A percentile compares a stretch with the other conserved stretches of the same genome.
phyloP scores from a whole-genome alignment of 345 rosid species.

The Streptanthus diversifolius region DNA sequence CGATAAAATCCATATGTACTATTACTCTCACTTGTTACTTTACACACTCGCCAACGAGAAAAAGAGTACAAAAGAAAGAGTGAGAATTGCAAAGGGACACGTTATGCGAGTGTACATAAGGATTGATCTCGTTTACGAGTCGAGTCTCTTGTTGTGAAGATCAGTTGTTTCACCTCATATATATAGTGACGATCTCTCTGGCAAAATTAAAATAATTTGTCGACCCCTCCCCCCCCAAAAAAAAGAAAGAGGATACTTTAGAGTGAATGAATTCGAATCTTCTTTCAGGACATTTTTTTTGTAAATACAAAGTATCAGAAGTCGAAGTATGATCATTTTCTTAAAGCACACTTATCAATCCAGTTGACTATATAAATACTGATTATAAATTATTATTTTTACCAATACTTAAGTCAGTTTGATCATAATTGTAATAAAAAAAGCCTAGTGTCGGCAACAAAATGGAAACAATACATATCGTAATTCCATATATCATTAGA shows the following conservation, averaged over 20 bases:
- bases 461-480: constrained; percentile 1
- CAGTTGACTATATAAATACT: background rate
- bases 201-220: too few relatives aligned
- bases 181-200: background rate
- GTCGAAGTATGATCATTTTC: too few relatives aligned
- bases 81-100: background rate
- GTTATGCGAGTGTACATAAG: background rate
- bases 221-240: too few relatives aligned
- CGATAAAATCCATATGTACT: background rate
- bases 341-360: background rate
- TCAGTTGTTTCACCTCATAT: background rate
- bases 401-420: background rate
- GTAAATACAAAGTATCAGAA: too few relatives aligned
- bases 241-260: background rate
- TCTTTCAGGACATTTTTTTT: too few relatives aligned
- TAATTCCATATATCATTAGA: constrained; percentile 8
- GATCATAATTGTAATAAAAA: background rate
- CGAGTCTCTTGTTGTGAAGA: background rate
- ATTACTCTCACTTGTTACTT: background rate
- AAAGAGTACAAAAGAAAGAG: background rate
- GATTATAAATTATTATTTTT: background rate
- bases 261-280: background rate
- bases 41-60: background rate
- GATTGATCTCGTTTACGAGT: background rate
- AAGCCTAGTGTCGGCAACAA: background rate